phyloP scores from a whole-genome alignment of 78 protist genomes.

The Planoprotostelium fungivorum region DNA sequence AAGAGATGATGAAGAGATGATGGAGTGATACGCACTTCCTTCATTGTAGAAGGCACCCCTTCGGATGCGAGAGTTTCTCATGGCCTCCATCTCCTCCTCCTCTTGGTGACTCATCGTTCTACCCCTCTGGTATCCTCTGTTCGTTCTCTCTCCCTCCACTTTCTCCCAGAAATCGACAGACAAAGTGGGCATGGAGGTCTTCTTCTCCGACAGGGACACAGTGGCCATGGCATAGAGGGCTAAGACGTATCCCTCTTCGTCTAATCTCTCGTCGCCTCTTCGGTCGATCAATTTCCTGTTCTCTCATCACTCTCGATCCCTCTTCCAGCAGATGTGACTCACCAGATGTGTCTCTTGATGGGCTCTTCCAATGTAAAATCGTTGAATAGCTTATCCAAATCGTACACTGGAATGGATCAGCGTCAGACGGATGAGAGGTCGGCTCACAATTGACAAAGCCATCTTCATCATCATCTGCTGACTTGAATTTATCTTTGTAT shows the following conservation, averaged over 20 bases:
- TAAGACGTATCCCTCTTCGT: neutral
- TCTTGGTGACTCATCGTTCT: neutral
- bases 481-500: neutral
- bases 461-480: neutral
- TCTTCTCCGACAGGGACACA: neutral
- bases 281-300: neutral
- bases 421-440: neutral
- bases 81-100: neutral
- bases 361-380: neutral
- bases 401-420: neutral
- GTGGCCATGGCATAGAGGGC: neutral
- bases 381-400: neutral
- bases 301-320: neutral
- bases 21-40: neutral
- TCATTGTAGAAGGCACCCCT: neutral
- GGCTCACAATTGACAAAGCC: neutral
- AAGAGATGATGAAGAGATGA: no score
- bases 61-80: neutral
- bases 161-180: neutral
- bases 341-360: neutral
- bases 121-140: neutral
- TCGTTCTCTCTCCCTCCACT: neutral
- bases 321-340: neutral
- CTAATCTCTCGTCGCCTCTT: neutral
- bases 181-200: neutral